Evolutionary conservation across 768 basidiomycete genomes (phyloP), one percentile per base, ranked within the genome.

Genomic region (Collybiopsis confluens): DNA sequence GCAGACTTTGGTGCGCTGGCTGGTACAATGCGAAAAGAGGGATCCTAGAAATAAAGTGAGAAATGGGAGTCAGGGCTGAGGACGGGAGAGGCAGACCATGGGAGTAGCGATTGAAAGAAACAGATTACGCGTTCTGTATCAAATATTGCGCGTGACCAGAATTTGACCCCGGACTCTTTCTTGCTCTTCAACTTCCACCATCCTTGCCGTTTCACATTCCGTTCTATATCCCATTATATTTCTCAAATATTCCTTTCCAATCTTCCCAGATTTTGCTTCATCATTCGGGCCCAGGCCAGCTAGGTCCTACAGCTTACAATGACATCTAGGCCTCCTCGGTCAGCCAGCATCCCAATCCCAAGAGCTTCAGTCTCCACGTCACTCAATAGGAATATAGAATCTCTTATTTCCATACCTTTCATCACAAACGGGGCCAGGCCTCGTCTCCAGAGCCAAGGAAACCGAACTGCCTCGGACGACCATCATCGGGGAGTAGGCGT

Each of bases 311-410:
- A 30, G 30, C 51, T 35, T 40, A 42, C 41, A 21, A 52, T 52
- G 50, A 27, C 50, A 11, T 41, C 50, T 52, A 35, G 85, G 54
- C 78, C 80, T 40, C 72, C 80, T 11, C 79, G 86, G 63, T 82
- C 85, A 0, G 74, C 85, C 21, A 88, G 79, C 62, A 85, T 88
- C 62, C 83, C 86, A 37, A 81, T 86, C 54, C 81, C 81, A 50
- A 45, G 54, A 48, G 75, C 66, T 56, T 64, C 73, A 21, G 66
- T 73, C 28, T 69, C 76, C 20, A 70, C 72, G 5, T 72, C 78
- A 4, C 73, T 81, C 36, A 66, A 76, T 59, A 76, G 83, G 55
- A 81, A 81, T 56, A 80, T 89, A 52, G 87, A 88, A 43, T 52
- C 50, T 26, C 24, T 52, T 43, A 81, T 88, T 27, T 74, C 82